Evolutionary conservation across 176 grass and related monocot species (phyloP), one percentile per base, ranked within the genome.

Genomic region (Oryza brachyantha): DNA sequence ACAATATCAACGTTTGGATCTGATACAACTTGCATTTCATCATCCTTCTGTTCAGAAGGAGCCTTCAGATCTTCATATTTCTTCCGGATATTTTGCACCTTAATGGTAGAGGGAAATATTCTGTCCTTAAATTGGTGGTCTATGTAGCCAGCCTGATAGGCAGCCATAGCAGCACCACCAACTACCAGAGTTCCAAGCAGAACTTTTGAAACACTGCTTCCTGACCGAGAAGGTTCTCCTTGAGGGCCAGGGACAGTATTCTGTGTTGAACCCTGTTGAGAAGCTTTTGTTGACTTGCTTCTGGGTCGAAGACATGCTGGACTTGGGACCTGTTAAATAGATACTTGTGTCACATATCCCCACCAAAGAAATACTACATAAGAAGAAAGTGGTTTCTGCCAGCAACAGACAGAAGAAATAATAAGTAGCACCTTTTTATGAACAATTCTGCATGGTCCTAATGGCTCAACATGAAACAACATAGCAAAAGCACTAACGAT

Each of bases 141-240:
- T 75, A 93, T 73, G 61, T 86, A 95, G 22, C 90, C 96, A 80
- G 72, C 28, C 81, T 93, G 84, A 81, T 95, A 88, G 75, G 92
- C 90, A 75, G 79, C 88, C 65, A 93, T 68, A 64, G 71, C 88
- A 81, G 88, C 88, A 37, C 81, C 88, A 42, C 88, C 96, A 64
- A 93, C 72, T 11, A 89, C 39, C 72, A 91, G 31, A 74, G 91
- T 79, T 24, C 96, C 96, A 88, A 99, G 26, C 38, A 91, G n/a
- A 72, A 98, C 2, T 70, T 90, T 85, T 19, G 86, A 79, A 79
- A 88, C 63, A 80, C 68, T 62, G 78, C 83, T 88, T 76, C 78
- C 79, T 22, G 92, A 89, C 69, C 84, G 65, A 76, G 88, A 66
- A 88, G 79, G 68, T 72, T 89, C 64, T 89, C 77, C 67, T 73